Base-by-base conservation (phyloP, 495 filamentous ascomycete genomes). In the Penicillium canescens region DNA sequence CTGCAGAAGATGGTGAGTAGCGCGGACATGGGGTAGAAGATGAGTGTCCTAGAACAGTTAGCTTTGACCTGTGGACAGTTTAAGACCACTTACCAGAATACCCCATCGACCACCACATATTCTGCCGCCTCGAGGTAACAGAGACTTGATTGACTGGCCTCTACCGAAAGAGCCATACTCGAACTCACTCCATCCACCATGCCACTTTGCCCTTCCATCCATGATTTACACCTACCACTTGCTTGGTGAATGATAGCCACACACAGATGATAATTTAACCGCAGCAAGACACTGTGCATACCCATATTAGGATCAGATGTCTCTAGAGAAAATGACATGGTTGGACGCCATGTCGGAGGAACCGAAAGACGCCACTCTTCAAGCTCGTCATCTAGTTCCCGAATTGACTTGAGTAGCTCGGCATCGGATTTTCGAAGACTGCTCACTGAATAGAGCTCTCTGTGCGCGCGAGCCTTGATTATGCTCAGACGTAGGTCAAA, bases 1-100 rank as follows among this genome's bases (percentile, higher is more conserved):
- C 71, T 77, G 66, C 73, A 81, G 48, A 82, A 82, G 31, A 82
- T 71, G 12, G 67, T 67, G 28, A 78, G 64, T 18, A 79, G 63
- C 24, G 78, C 78, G n/a, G 78, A 77, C 55, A 81, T 77, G 34
- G 78, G 79, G 50, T 82, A 82, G 60, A 79, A 80, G 13, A 80
- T 67, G 0, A 80, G 54, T 10, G 69, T 71, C 72, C 76, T 79
- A 41, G 3, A 34, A 39, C 3, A 31, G 21, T 58, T 48, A 59
- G 46, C 18, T 41, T 26, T 13, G 13, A 18, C 4, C 20, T 48
- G 3, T 4, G 9, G 13, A 37, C 4, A 21, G 11, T 11, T 23
- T 28, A 14, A 42, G 13, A 33, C 14, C 8, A 55, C 67, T 38
- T 59, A 80, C 78, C 78, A 82, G 44, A 79, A 79, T 1, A 76